phyloP scores from a whole-genome alignment of 75 land plant species.

The Sequoia sempervirens region DNA sequence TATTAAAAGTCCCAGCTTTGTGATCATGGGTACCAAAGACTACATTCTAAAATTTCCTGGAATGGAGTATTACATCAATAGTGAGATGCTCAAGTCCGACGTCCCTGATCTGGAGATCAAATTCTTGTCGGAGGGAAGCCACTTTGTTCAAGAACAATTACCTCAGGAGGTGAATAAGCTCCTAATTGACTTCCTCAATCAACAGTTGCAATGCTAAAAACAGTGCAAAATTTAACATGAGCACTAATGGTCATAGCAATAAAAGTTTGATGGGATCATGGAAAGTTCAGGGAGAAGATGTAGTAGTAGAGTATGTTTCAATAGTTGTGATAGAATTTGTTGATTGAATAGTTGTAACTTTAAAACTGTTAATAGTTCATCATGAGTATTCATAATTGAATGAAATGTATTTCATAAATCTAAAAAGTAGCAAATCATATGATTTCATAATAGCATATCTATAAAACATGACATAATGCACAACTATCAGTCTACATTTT shows the following conservation, averaged over 20 bases:
- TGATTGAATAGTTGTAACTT: no score
- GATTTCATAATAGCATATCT: no score
- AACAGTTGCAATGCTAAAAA: slow-evolving; percentile 4
- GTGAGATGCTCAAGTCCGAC: slow-evolving; percentile 29
- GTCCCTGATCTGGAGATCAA: slow-evolving; percentile 29
- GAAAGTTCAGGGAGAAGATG: neutral
- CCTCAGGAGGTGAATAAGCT: slow-evolving; percentile 52
- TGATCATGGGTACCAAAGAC: slow-evolving; percentile 53
- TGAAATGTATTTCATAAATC: no score
- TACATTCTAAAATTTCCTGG: slow-evolving; percentile 46
- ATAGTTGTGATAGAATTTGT: no score
- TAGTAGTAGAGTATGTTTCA: no score
- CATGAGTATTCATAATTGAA: no score
- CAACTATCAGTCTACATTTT: no score
- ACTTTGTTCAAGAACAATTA: slow-evolving; percentile 59
- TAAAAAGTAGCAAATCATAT: no score
- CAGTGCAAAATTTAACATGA: neutral
- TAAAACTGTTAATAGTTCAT: no score
- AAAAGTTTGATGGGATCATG: neutral
- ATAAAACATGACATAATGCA: no score
- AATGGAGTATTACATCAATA: slow-evolving; percentile 30
- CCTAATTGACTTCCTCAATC: slow-evolving; percentile 39
- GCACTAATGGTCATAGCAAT: neutral
- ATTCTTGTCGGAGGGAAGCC: slow-evolving; percentile 40
- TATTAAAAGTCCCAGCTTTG: slow-evolving; percentile 27